phyloP scores from a whole-genome alignment of 352 stramenopile species.

The Globisporangium paddicum region DNA sequence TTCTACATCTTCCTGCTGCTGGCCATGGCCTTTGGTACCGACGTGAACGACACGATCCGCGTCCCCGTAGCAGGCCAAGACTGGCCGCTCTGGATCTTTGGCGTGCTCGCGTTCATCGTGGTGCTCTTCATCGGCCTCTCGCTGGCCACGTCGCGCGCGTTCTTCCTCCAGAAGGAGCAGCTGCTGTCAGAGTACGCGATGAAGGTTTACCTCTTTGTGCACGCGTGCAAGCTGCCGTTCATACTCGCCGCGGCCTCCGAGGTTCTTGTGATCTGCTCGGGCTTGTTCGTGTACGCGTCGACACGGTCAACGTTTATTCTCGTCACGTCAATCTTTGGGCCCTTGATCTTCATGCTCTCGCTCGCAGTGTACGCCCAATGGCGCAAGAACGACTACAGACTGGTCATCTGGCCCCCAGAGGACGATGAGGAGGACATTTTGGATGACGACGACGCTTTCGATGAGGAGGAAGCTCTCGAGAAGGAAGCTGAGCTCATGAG shows the following conservation, averaged over 20 bases:
- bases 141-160: constrained; percentile 69
- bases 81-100: constrained; percentile 86
- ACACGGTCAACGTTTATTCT: constrained; percentile 78
- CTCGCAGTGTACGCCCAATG: constrained; percentile 74
- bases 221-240: constrained; percentile 60
- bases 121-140: constrained; percentile 74
- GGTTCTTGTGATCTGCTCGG: constrained; percentile 77
- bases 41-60: constrained; percentile 39
- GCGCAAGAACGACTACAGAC: constrained; percentile 77
- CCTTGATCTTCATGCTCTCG: constrained; percentile 73
- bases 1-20: constrained; percentile 84
- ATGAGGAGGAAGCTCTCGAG: constrained; percentile 63
- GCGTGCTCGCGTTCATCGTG: constrained; percentile 75
- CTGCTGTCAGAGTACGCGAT: constrained; percentile 71
- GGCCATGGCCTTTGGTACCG: constrained; percentile 62
- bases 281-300: constrained; percentile 75
- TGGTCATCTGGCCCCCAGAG: constrained; percentile 78
- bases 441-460: constrained; percentile 70
- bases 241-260: constrained; percentile 76
- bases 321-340: constrained; percentile 66
- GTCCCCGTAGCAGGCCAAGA: constrained; percentile 56
- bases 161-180: constrained; percentile 78
- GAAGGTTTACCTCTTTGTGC: constrained; percentile 71
- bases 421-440: constrained; percentile 78
- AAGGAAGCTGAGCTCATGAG: constrained; percentile 73